Evolutionary conservation across 2,329 filamentous ascomycete species (phyloP), one percentile per base, ranked within the genome.

Genomic region (Sarocladium brachiariae): DNA sequence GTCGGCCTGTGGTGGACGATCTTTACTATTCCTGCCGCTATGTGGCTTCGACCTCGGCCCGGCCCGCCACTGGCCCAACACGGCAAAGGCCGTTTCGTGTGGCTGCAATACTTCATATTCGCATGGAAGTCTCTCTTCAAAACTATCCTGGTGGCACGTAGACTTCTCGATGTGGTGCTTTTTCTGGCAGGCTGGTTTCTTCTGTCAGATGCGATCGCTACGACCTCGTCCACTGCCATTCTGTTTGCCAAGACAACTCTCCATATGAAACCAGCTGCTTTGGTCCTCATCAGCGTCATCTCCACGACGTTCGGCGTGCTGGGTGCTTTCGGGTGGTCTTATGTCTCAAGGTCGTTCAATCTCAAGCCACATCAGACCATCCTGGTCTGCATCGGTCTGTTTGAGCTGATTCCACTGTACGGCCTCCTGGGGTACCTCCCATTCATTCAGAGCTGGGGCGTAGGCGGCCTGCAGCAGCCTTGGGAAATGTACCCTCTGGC

Each of bases 401-500:
- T 99, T 61, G 91, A 96, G 66, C 69, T 96, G 25, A 96, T 99
- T 48, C 93, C 93, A 0, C 62, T 97, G 1, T 99, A 99, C 61
- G 92, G 91, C 0, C 75, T 99, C 11, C 70, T 95, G 16, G 91
- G 91, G 1, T 96, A 93, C 62, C 75, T 97, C 14, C 89, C 91
- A 0, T 81, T 88, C 6, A 77, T 99, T 43, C 78, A 83, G 58
- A 71, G 75, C 7, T 81, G 86, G 67, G 91, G 89, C 1, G 82
- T 88, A 4, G 70, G 90, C 35, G 93, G 93, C 1, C 75, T 99
- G n/a, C 90, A 96, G 66, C 84, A 93, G 63, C 85, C 88, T 2
- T 96, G 90, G 88, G 93, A 99, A 60, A 96, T 99, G 89, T 97
- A 93, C 60, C 88, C 89, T 0, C 70, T 99, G 1, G 91, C 89